Conservation (phyloP, 805 yeast genomes). For the Priceomyces carsonii region DNA sequence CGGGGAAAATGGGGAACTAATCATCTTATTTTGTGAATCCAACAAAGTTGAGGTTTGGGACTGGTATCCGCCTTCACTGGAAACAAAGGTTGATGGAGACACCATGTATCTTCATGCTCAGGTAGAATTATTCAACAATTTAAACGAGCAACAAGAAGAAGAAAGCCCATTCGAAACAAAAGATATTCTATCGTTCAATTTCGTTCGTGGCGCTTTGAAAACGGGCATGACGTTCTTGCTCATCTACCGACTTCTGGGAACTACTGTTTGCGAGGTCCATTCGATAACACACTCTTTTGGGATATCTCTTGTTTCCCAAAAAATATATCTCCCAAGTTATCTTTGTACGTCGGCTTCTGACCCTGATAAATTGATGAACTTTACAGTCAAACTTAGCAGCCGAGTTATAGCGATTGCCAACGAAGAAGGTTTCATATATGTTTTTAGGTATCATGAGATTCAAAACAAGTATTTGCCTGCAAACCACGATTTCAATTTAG, state of each 20-base stretch:
- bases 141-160: too few species aligned
- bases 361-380: slow-evolving; percentile 1
- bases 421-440: slow-evolving; percentile 21
- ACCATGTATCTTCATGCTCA: slow-evolving; percentile 23
- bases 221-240: slow-evolving; percentile 10
- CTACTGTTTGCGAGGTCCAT: slow-evolving; percentile 5
- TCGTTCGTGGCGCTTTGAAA: slow-evolving; percentile 9
- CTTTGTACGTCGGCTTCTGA: neutral
- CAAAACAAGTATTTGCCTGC: slow-evolving; percentile 9
- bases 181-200: slow-evolving; percentile 8
- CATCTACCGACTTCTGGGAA: neutral
- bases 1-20: slow-evolving; percentile 35
- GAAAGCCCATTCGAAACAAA: slow-evolving; percentile 2
- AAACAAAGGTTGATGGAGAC: slow-evolving; percentile 20
- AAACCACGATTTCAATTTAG: slow-evolving; percentile 18
- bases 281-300: neutral
- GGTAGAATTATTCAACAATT: slow-evolving; percentile 6
- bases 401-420: slow-evolving; percentile 22
- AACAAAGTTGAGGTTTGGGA: slow-evolving; percentile 34
- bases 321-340: slow-evolving; percentile 9
- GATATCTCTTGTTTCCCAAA: slow-evolving; percentile 5
- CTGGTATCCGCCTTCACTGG: slow-evolving; percentile 22
- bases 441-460: slow-evolving; percentile 11
- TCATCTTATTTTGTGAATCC: slow-evolving; percentile 22
- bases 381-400: slow-evolving; percentile 20